Base-by-base conservation (phyloP, 2,329 filamentous ascomycete genomes). In the Seiridium cupressi region DNA sequence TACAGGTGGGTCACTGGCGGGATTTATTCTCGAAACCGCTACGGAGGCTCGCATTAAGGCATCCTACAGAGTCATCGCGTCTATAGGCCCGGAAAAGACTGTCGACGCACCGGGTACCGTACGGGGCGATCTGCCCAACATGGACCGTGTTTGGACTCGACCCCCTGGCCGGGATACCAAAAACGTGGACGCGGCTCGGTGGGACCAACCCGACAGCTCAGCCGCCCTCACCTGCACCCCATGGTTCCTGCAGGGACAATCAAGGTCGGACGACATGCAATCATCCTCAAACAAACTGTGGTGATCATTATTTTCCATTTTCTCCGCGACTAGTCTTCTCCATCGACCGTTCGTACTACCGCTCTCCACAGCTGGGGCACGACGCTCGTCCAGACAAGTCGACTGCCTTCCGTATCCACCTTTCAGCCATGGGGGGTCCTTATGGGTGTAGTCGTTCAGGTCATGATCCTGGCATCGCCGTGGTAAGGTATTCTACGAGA, bases 221-320 rank as follows among this genome's bases (percentile, higher is more conserved):
- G 46, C 11, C 26, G 11, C 8, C 9, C 46, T 48, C n/a, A 31
- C 26, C 36, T 34, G n/a, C 36, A 44, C 11, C n/a, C 51, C 31
- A 42, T 35, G n/a, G 31, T 36, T n/a, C 13, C 10, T 18, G 32
- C 32, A 48, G 26, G 36, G 36, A 51, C 49, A 51, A 55, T 55
- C 51, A 44, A 48, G 46, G 18, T 48, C 46, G 46, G n/a, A 48
- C 46, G 18, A 48, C n/a, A 18, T 55, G n/a, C 51, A 55, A 55
- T 55, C 36, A 31, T 40, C 51, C 51, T 55, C 51, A 55, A 55
- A 55, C 51, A 32, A 26, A 42, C 11, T n/a, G 4, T 55, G 51
- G 51, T 42, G 36, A 44, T 55, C 51, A 18, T 18, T 51, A 55
- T 55, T 38, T 55, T 44, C 40, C 51, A 42, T 7, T 42, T 7